Base-by-base conservation (phyloP, 495 filamentous ascomycete species). In the Neurospora hispaniola region DNA sequence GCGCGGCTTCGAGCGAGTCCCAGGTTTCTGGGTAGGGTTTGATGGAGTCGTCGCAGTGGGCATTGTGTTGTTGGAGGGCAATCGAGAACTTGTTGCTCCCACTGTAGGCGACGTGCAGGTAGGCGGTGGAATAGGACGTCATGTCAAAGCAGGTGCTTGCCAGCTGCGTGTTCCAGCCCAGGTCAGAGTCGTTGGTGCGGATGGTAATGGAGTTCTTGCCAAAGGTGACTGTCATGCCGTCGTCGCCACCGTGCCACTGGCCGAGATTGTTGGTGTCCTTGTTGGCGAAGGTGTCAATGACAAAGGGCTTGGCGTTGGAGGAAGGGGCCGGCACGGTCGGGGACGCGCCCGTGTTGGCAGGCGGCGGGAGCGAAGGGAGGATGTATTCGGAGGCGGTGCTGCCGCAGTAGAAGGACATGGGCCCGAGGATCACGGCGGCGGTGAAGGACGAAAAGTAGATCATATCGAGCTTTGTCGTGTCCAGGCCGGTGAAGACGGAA, bases 11-110 rank as follows among this genome's bases (percentile, higher is more conserved):
- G 23, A 93, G 84, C 2, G 87, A 90, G 77, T 94, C 92, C 84
- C 90, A 91, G 6, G 91, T 92, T 76, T 89, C 90, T 1, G 91
- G 91, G 75, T 86, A 93, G 0, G 92, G 91, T n/a, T 83, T 83
- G 20, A 88, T 84, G 27, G 73, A 74, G 16, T 86, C 83, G 75
- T 90, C 84, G 76, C 92, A 94, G 6, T 82, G 79, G 12, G 82
- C 76, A 75, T 94, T 94, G 79, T 93, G 88, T 78, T 94, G 90
- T 75, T 93, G 90, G 23, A 94, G 78, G 3, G 91, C 87, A 54
- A 94, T 83, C 9, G 86, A 89, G 79, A 93, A 94, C 39, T 87
- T 84, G 75, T 86, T 88, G 75, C 85, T 89, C 5, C 92, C 92
- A 10, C 84, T 85, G 80, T 91, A 93, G 16, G 86, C 86, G 70